phyloP scores from a whole-genome alignment of 768 basidiomycete genomes.

The Porpolomopsis calyptriformis region DNA sequence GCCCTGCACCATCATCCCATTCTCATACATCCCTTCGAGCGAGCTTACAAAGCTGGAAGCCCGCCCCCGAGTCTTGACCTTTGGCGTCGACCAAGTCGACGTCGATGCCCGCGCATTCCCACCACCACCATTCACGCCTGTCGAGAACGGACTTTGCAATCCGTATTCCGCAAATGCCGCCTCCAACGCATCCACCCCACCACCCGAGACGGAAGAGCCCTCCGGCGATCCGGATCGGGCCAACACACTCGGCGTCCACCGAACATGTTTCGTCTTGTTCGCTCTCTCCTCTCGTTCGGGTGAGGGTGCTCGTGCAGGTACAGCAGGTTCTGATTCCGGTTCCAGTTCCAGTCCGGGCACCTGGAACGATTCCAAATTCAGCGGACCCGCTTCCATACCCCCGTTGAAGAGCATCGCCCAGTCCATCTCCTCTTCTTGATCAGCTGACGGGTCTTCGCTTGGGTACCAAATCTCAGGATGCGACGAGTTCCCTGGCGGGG shows the following conservation, averaged over 20 bases:
- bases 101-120: not conserved
- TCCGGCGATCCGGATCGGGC: slow-evolving; percentile 5
- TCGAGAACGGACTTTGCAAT: too few relatives aligned
- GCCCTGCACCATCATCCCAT: too few relatives aligned
- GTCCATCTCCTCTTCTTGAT: not conserved
- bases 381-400: too few relatives aligned
- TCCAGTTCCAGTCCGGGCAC: too few relatives aligned
- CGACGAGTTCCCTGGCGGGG: not conserved
- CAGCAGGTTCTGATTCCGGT: too few relatives aligned
- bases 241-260: slow-evolving; percentile 12
- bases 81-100: not conserved
- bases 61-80: not conserved
- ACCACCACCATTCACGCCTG: not conserved
- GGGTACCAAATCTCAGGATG: slow-evolving; percentile 2
- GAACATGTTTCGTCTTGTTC: slow-evolving; percentile 10
- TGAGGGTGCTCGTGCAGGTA: too few relatives aligned
- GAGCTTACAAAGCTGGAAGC: not conserved
- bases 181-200: not conserved
- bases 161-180: too few relatives aligned
- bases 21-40: not conserved
- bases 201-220: not conserved
- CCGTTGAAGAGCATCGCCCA: slow-evolving; percentile 2
- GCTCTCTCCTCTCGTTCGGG: not conserved
- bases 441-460: not conserved
- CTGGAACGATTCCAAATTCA: too few relatives aligned